These are phyloP conservation scores for Gonapodya sp. DNA, from an alignment of 192 early-diverging fungal genomes.

Conservation along the genomic window DNA sequence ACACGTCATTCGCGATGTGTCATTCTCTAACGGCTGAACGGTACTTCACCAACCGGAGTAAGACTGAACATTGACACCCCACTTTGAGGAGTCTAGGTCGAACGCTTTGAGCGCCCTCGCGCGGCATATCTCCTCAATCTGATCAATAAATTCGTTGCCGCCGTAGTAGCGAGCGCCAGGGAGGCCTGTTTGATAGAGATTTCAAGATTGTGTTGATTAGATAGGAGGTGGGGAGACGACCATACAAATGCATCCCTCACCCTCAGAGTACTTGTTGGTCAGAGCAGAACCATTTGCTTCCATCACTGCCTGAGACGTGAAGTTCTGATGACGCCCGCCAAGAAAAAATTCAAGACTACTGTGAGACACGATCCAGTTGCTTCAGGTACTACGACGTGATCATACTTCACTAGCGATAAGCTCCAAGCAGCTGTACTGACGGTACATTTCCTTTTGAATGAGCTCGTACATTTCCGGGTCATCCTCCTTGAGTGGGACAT, in stretches of 20 bases:
- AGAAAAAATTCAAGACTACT: not conserved
- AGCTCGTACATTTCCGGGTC: conserved; percentile 89
- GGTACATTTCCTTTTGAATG: conserved; percentile 94
- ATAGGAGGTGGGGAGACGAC: not conserved
- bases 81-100: conserved; percentile 72
- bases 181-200: conserved; percentile 32
- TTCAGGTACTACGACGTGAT: not conserved
- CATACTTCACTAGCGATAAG: conserved; percentile 95
- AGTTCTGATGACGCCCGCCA: conserved; percentile 83
- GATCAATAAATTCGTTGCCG: conserved; percentile 97
- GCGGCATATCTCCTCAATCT: conserved; percentile 91
- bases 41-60: conserved; percentile 65
- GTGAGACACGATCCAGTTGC: conserved; percentile 6
- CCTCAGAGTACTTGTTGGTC: conserved; percentile 99
- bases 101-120: conserved; percentile 92
- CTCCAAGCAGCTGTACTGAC: conserved; percentile 97
- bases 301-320: conserved; percentile 98
- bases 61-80: conserved; percentile 99
- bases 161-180: conserved; percentile 99
- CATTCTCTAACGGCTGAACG: not conserved
- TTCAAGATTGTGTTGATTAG: not conserved
- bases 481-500: conserved; percentile 81
- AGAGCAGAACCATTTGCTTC: conserved; percentile 98
- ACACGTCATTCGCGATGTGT: not conserved
- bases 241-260: conserved; percentile 20